Base-by-base conservation (phyloP, 352 stramenopile species). In the Achlya hypogyna region DNA sequence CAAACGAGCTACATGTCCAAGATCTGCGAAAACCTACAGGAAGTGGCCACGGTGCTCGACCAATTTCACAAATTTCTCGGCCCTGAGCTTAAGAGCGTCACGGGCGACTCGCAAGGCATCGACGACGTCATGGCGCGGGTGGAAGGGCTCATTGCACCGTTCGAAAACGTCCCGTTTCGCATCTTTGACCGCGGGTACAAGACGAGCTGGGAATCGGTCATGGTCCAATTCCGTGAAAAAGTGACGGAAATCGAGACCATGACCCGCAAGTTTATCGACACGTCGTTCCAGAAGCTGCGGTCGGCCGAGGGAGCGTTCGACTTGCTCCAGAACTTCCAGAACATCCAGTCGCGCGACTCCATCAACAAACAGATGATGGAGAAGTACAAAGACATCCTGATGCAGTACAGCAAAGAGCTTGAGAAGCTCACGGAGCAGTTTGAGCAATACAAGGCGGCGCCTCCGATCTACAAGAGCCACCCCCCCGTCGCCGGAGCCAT, bases 361-460 rank as follows among this genome's bases (percentile, higher is more conserved):
- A 98, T 98, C 69, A 97, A 98, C 79, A 96, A 96, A 68, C 89
- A 97, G 56, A 98, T 98, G 86, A 96, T 97, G 84, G 88, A 97
- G 53, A 97, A 98, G 63, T 98, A 98, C 77, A 97, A 98, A 64
- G 91, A 98, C 54, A 98, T 98, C 28, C 71, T 98, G 34, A 86
- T 96, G 78, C 92, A 98, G 78, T 98, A 98, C 78, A 95, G 87
- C 12, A 97, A 97, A 70, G 95, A 98, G 71, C 79, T 98, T 18
- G 91, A 97, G 42, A 82, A 89, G 32, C 82, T 98, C 3, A 79
- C 91, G 14, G 80, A 91, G 22, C 87, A 97, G 28, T 98, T 98
- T 67, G 75, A 96, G 32, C 75, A 74, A 42, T 72, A 89, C 68
- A 96, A 94, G 45, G 73, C 82, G 29, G 68, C 66, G 0, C 95